Evolutionary conservation across 139 green algal genomes (phyloP), one percentile per base, ranked within the genome.

Genomic region (Volvox reticuliferus): DNA sequence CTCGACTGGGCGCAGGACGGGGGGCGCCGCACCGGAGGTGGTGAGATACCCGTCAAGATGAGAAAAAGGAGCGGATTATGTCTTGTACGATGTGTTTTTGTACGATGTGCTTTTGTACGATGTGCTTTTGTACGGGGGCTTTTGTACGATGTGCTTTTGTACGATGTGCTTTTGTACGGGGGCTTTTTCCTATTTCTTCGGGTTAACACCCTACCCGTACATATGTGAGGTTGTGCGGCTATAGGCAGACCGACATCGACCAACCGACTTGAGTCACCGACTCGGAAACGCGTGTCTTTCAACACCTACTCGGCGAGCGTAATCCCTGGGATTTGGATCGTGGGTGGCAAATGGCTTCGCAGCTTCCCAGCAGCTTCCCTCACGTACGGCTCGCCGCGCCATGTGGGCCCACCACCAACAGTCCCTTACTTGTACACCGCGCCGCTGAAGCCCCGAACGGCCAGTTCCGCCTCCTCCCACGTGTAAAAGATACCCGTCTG

Each of bases 381-480:
- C 65, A 73, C 65, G 24, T 28, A 24, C 21, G 24, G 21, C 65
- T 24, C 65, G 65, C 65, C 24, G 65, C 65, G 21, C 65, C 65
- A 73, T 73, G 2, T 5, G 65, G 21, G 21, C 65, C 21, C 24
- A 24, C 62, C 62, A 69, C 65, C 2, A 12, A 73, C 65, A 73
- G 21, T 73, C 65, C 21, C 65, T 73, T 73, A 86, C 79, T 44
- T 73, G 79, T 86, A 73, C 0, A 86, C 55, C 28, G 79, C 79
- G 30, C 79, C 79, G 79, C 55, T 86, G 79, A 86, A 86, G 24
- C 79, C 79, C 17, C n/a, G 22, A 17, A 86, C 79, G 1, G 26
- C 6, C 50, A 12, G 26, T 61, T 73, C n/a, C 14, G 79, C 55
- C 55, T 86, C 55, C 3, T 73, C 55, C 79, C 79, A 86, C 0